These are phyloP conservation scores for Coemansia sp. DNA, from an alignment of 192 early-diverging fungal genomes.

Conservation along the genomic window DNA sequence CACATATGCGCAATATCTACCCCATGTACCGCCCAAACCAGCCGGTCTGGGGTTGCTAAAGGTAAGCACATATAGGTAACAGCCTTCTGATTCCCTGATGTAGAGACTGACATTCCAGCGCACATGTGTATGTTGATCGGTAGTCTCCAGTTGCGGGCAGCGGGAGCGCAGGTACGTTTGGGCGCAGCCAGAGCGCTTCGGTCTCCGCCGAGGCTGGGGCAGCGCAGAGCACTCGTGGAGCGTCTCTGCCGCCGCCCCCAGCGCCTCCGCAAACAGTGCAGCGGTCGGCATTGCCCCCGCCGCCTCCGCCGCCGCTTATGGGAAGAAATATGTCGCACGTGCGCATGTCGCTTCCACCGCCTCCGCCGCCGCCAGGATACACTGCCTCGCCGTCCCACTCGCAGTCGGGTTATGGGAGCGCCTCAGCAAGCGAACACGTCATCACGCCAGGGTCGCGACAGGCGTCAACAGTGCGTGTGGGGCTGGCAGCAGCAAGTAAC, in stretches of 20 bases:
- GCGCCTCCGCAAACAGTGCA: slow-evolving; percentile 8
- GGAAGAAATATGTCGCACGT: slow-evolving; percentile 6
- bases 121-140: not conserved
- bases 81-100: too few species aligned
- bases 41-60: slow-evolving; percentile 26
- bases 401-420: too few species aligned
- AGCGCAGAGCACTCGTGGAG: slow-evolving; percentile 3
- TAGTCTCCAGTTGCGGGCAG: slow-evolving; percentile 19
- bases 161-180: slow-evolving; percentile 4
- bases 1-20: not conserved
- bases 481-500: slow-evolving; percentile 9
- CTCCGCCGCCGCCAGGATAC: slow-evolving; percentile 17
- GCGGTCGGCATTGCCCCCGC: slow-evolving; percentile 7
- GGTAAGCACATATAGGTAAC: slow-evolving; percentile 10
- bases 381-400: not conserved
- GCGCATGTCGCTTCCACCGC: slow-evolving; percentile 20
- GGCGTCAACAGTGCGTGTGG: not conserved
- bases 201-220: slow-evolving; percentile 1
- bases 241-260: slow-evolving; percentile 23
- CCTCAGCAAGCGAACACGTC: not conserved
- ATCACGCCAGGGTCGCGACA: slow-evolving; percentile 7
- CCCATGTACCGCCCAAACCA: slow-evolving; percentile 37
- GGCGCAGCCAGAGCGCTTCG: slow-evolving; percentile 16
- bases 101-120: not conserved
- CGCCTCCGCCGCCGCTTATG: slow-evolving; percentile 13